Conservation (phyloP, 2,329 filamentous ascomycete species). For the Lasiodiplodia citricola region DNA sequence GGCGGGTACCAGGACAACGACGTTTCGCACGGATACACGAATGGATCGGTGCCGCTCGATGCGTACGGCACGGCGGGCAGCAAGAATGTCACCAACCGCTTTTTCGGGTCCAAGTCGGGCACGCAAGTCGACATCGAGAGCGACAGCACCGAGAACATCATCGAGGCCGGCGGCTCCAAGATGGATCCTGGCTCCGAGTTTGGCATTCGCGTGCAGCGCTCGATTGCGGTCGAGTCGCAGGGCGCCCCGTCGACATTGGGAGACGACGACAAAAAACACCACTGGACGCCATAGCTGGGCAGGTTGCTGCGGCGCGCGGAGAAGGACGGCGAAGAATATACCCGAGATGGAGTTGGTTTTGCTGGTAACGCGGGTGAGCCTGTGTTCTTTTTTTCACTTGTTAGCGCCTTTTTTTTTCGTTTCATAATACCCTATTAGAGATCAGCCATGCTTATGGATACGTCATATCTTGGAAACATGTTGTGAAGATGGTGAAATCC, state of each 20-base stretch:
- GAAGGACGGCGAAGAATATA: background rate
- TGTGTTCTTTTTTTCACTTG: background rate
- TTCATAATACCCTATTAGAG: background rate
- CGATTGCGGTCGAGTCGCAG: background rate
- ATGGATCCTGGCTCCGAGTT: background rate
- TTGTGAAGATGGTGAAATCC: background rate
- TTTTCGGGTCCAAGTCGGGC: background rate
- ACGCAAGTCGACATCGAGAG: background rate
- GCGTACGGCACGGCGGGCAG: constrained; percentile 1
- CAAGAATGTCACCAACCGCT: background rate
- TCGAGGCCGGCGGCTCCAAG: background rate
- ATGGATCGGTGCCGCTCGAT: constrained; percentile 2
- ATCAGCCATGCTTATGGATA: background rate
- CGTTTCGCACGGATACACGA: constrained; percentile 1
- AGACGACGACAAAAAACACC: background rate
- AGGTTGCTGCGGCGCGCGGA: background rate
- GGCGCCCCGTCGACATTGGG: background rate
- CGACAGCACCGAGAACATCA: constrained; percentile 10
- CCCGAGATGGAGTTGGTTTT: background rate
- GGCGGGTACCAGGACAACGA: constrained; percentile 7
- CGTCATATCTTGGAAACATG: background rate
- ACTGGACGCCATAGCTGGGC: background rate
- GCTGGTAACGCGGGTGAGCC: background rate
- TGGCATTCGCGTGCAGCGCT: constrained; percentile 6
- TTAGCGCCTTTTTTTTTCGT: background rate